Percentiles rank a stretch among this genome's conserved stretches.
Evolutionary conservation across 805 yeast genomes (phyloP).

Genomic region (Nakazawaea wyomingensis): DNA sequence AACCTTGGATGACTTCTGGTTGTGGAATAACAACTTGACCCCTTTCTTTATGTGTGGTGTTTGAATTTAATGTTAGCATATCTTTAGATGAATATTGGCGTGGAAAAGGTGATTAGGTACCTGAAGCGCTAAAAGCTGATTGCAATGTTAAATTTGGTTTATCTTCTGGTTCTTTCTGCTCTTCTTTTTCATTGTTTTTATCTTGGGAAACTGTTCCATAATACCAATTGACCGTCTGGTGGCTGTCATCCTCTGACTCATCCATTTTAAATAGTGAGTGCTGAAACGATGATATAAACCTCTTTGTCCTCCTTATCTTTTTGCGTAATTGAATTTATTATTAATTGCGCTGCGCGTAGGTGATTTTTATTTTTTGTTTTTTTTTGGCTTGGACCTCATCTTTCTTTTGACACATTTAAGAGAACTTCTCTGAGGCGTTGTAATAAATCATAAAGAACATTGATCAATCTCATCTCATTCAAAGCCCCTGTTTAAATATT

Average conservation of each 20-base stretch:
- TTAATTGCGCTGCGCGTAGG: too few species aligned
- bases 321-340: too few species aligned
- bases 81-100: too few species aligned
- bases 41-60: constrained; percentile 17
- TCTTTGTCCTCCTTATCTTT: too few species aligned
- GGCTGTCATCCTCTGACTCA: constrained; percentile 13
- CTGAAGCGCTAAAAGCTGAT: constrained; percentile 21
- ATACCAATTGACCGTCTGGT: constrained; percentile 31
- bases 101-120: constrained; percentile 16
- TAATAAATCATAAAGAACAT: too few species aligned
- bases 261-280: too few species aligned
- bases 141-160: too few species aligned
- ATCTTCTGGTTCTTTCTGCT: constrained; percentile 15
- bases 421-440: too few species aligned
- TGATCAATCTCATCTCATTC: background rate
- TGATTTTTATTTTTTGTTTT: too few species aligned
- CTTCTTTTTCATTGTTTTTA: constrained; percentile 2
- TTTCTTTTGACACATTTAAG: too few species aligned
- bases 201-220: constrained; percentile 20
- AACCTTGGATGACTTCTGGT: constrained; percentile 39
- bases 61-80: background rate
- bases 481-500: background rate
- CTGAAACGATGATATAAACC: too few species aligned
- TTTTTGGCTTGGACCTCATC: too few species aligned
- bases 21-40: constrained; percentile 35